Conservation (phyloP, 495 filamentous ascomycete species). For the Penicillium salamii region DNA sequence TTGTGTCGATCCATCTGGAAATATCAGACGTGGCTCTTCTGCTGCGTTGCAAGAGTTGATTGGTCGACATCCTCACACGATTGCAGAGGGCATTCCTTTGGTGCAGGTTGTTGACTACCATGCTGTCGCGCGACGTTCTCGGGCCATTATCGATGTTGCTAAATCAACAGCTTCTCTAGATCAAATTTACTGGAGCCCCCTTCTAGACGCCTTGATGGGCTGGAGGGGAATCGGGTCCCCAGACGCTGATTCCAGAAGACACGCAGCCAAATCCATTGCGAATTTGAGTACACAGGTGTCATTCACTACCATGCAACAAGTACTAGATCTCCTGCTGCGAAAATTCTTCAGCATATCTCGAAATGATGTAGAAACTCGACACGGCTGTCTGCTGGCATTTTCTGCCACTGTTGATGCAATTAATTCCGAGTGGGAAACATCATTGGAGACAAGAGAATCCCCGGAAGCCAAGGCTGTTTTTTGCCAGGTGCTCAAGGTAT, state of each 20-base stretch:
- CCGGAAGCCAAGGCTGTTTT: slow-evolving; percentile 20
- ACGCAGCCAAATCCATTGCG: slow-evolving; percentile 69
- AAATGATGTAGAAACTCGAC: slow-evolving; percentile 63
- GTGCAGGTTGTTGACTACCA: slow-evolving; percentile 93
- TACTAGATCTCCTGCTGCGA: slow-evolving; percentile 39
- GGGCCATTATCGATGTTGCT: slow-evolving; percentile 75
- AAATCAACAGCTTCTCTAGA: slow-evolving; percentile 61
- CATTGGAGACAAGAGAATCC: slow-evolving; percentile 7
- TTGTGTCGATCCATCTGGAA: slow-evolving; percentile 85
- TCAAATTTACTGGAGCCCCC: slow-evolving; percentile 63
- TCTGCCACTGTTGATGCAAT: slow-evolving; percentile 42
- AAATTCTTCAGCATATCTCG: slow-evolving; percentile 47
- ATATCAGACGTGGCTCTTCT: slow-evolving; percentile 86
- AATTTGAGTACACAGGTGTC: slow-evolving; percentile 42
- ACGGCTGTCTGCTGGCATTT: slow-evolving; percentile 64
- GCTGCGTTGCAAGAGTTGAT: slow-evolving; percentile 93
- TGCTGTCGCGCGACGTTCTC: slow-evolving; percentile 79
- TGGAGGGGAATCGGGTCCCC: slow-evolving; percentile 84
- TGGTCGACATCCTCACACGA: slow-evolving; percentile 82
- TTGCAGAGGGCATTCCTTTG: slow-evolving; percentile 74
- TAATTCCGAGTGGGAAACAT: slow-evolving; percentile 11
- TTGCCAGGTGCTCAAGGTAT: slow-evolving; percentile 27
- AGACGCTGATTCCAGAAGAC: slow-evolving; percentile 68
- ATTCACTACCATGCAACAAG: slow-evolving; percentile 29
- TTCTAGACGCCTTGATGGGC: slow-evolving; percentile 68